Base-by-base conservation (phyloP, 768 basidiomycete species). In the Naganishia antarctica region DNA sequence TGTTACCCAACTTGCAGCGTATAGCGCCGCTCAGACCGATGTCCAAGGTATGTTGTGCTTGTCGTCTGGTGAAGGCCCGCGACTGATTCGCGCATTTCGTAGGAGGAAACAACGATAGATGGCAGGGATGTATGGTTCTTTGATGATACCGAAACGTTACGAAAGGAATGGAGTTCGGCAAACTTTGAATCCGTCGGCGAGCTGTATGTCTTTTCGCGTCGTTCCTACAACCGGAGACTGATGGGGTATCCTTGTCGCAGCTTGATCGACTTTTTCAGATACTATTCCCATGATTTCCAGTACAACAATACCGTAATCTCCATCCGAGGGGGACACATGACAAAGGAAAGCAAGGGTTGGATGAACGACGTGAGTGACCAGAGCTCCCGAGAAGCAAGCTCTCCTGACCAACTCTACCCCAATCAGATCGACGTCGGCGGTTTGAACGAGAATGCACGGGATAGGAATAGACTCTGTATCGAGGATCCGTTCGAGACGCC, bases 401-500 rank as follows among this genome's bases (percentile, higher is more conserved):
- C n/a, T 9, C n/a, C n/a, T n/a, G n/a, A n/a, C n/a, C n/a, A n/a
- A n/a, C n/a, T n/a, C n/a, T n/a, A n/a, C n/a, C n/a, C n/a, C n/a
- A n/a, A n/a, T n/a, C n/a, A 77, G 76, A 76, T 76, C 45, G 78
- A 79, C 66, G 78, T 79, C n/a, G 78, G 78, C 37, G 76, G 78
- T 5, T 64, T 78, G 63, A 79, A 79, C 61, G 78, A 79, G 66
- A 78, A 75, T 68, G 76, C 75, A 18, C 81, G 93, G 60, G 94
- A 98, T 77, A 82, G 92, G 67, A 97, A 97, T 80, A 85, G 93
- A 64, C 83, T 99, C 60, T 98, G 94, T 76, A 91, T 98, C 76
- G 93, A 97, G 91, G 94, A 99, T 79, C 94, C 94, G 3, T 99
- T 99, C 73, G 94, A 97, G 75, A 83, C 82, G n/a, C 86, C 91